Evolutionary conservation across 2,329 filamentous ascomycete species (phyloP).

Genomic region (Hypoxylon sp.): DNA sequence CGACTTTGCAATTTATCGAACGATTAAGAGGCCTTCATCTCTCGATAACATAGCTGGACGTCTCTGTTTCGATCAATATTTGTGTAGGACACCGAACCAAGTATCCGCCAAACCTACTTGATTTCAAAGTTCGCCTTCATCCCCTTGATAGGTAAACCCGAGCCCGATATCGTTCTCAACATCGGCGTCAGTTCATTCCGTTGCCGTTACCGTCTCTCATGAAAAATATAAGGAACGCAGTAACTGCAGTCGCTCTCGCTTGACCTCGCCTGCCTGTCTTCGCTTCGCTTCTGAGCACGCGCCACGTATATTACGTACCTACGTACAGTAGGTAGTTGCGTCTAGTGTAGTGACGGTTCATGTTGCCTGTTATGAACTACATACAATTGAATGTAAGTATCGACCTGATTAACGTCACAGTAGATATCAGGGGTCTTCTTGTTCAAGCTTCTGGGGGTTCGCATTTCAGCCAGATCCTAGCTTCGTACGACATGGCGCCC

Average conservation of each 20-base stretch:
- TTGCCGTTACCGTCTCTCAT: slow-evolving; percentile 1
- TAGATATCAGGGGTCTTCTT: slow-evolving; percentile 22
- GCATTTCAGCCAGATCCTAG: slow-evolving; percentile 4
- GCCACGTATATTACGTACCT: neutral
- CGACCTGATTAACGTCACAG: slow-evolving; percentile 23
- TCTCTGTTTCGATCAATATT: neutral
- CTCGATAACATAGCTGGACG: too few relatives aligned
- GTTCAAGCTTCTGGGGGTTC: neutral
- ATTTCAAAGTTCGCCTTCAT: slow-evolving; percentile 6
- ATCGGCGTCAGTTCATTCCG: slow-evolving; percentile 25
- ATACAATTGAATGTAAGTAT: too few relatives aligned
- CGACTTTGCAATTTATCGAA: slow-evolving; percentile 15
- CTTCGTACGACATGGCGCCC: neutral
- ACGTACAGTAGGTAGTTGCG: too few relatives aligned
- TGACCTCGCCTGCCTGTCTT: neutral
- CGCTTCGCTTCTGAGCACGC: neutral
- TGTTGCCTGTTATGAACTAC: neutral
- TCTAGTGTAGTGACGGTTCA: too few relatives aligned
- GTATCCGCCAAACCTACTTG: slow-evolving; percentile 15
- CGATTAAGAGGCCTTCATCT: too few relatives aligned
- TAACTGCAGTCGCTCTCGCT: neutral
- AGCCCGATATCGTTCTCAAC: too few relatives aligned
- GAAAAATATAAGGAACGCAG: too few relatives aligned
- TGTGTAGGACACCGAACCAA: neutral
- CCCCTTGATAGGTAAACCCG: neutral